Evolutionary conservation across 1,139 yeast genomes (phyloP), one percentile per base, ranked within the genome.

Genomic region (Pichia sp.): DNA sequence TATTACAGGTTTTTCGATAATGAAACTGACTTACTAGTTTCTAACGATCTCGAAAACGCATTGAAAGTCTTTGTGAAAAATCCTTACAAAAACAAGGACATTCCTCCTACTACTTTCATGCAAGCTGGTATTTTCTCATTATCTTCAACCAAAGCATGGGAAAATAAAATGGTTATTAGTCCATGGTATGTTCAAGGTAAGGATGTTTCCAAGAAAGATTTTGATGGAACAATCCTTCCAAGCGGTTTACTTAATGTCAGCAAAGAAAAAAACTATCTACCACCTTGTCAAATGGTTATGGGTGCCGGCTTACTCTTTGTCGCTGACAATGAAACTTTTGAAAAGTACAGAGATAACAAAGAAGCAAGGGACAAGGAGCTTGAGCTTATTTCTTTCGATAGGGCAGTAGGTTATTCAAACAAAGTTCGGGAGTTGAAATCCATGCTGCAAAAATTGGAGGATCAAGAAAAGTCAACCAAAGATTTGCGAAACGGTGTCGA

Each of bases 81-180:
- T 65, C 95, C 89, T 1, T 78, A 74, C 60, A 75, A 75, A 52
- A 80, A 79, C 29, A 78, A 79, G 52, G 79, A 77, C 9, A 71
- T 87, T 2, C 95, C 97, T 0, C 97, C 97, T 0, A 79, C 90
- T 8, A 87, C 99, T 0, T 74, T 92, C 57, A 77, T 85, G 71
- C 99, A 93, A 69, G 97, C 99, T 0, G 97, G 97, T 12, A 80
- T 88, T 10, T 85, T 85, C 64, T 80, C 95, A 12, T 79, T 91
- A 61, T 78, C 95, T n/a, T 80, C 92, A 0, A 85, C 96, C 1
- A 82, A 79, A 49, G 96, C 97, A 0, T 93, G 99, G 99, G 92
- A 84, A 50, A 80, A 85, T 49, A 92, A 91, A 67, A 77, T 86
- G 46, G 80, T 87, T 1, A 81, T 88, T 0, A 84, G 96, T 1